Evolutionary conservation across 1,139 yeast species (phyloP).

Genomic region (Tardiomyces blankii): DNA sequence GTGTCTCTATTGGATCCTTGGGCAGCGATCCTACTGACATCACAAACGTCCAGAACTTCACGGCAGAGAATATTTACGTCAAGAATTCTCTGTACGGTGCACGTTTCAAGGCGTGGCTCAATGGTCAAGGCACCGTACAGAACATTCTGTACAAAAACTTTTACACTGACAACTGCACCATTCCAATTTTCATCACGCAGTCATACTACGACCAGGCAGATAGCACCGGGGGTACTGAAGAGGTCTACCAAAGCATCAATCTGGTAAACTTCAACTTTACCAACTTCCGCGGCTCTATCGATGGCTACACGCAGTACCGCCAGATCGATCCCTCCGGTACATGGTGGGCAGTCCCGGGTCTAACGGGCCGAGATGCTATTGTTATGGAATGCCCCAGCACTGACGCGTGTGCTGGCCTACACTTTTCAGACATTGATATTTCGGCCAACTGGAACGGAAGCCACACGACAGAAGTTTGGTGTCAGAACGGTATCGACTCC

Average conservation of each 20-base stretch:
- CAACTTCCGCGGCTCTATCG: neutral
- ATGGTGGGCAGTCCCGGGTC: neutral
- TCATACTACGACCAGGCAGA: neutral
- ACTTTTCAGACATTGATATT: neutral
- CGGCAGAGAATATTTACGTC: conserved; percentile 1
- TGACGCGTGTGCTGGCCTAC: neutral
- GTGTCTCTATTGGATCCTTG: neutral
- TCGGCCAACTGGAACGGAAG: neutral
- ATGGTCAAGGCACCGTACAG: neutral
- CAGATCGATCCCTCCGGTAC: neutral
- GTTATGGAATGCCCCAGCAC: neutral
- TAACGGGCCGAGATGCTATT: conserved; percentile 1
- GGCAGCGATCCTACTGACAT: neutral
- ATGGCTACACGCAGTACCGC: neutral
- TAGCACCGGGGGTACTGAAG: neutral
- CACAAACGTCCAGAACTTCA: neutral
- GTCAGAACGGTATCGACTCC: neutral
- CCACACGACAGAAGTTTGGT: neutral
- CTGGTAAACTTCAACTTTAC: neutral
- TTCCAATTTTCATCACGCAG: conserved; percentile 1
- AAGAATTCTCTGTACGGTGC: neutral
- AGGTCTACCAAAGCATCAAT: neutral
- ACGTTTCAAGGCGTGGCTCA: conserved; percentile 1
- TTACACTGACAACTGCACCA: conserved; percentile 1
- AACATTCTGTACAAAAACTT: conserved; percentile 1